Conservation (phyloP, 306 rosid species). For the Erythrophleum fordii region DNA sequence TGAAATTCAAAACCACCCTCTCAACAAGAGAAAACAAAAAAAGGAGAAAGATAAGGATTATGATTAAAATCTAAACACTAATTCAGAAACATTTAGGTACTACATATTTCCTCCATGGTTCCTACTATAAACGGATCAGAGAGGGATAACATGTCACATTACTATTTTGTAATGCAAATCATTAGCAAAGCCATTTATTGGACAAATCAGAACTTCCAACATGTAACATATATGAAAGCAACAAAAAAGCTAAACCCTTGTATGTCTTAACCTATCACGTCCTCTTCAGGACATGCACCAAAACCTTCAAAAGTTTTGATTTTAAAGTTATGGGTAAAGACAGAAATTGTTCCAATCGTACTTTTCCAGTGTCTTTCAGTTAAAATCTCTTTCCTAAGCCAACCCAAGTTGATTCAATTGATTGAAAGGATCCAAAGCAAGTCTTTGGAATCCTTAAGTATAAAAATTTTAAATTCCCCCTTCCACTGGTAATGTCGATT, state of each 20-base stretch:
- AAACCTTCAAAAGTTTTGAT: background rate
- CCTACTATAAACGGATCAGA: no score
- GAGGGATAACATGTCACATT: background rate
- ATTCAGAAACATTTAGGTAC: background rate
- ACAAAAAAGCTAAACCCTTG: background rate
- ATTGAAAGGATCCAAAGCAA: background rate
- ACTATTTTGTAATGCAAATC: background rate
- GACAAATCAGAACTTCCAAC: background rate
- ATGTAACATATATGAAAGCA: background rate
- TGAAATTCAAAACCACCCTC: background rate
- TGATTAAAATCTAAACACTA: background rate
- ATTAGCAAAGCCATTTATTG: background rate
- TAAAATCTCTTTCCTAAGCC: background rate
- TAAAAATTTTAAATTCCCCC: background rate
- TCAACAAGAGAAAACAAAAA: background rate
- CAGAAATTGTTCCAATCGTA: background rate
- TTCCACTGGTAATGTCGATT: background rate
- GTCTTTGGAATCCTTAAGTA: background rate
- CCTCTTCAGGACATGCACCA: background rate
- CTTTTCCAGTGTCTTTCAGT: background rate
- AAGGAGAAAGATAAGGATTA: background rate
- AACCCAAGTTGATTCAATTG: background rate
- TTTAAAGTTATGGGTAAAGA: background rate
- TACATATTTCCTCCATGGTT: background rate
- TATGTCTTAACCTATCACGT: background rate